These are phyloP conservation scores for Linum lewisii DNA, from an alignment of 345 rosid species.

Conservation along the genomic window DNA sequence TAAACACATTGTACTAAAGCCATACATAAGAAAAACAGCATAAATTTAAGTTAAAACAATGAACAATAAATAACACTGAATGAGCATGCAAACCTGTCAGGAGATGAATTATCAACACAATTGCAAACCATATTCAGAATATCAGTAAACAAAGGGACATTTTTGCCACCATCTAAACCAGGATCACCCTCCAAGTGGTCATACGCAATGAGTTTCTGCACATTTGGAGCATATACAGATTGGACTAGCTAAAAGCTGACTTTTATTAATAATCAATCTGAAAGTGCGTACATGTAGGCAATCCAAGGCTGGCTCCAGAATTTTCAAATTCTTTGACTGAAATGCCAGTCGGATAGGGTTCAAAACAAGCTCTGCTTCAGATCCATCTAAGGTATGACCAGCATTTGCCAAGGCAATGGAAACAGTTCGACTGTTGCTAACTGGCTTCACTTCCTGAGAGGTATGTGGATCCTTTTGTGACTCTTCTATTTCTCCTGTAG, in stretches of 20 bases:
- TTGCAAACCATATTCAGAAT: slow-evolving; percentile 80
- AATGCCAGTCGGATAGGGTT: slow-evolving; percentile 89
- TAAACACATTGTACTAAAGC: too few relatives aligned
- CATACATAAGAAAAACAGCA: slow-evolving; percentile 12
- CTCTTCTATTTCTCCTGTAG: slow-evolving; percentile 36
- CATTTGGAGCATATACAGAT: not conserved
- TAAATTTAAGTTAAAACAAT: not conserved
- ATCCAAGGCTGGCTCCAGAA: slow-evolving; percentile 91
- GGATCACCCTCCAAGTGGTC: slow-evolving; percentile 98
- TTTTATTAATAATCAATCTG: too few relatives aligned
- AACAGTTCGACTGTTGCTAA: slow-evolving; percentile 26
- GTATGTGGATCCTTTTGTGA: slow-evolving; percentile 19
- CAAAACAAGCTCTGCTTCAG: slow-evolving; percentile 81
- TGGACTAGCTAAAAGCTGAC: not conserved
- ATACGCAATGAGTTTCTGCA: slow-evolving; percentile 92
- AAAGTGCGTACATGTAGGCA: slow-evolving; percentile 78
- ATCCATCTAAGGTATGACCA: slow-evolving; percentile 69
- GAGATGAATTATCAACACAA: slow-evolving; percentile 87
- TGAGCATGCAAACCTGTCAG: slow-evolving; percentile 58
- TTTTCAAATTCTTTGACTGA: slow-evolving; percentile 80
- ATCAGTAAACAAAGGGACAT: slow-evolving; percentile 71
- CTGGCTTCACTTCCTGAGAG: slow-evolving; percentile 35
- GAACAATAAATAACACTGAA: slow-evolving; percentile 1
- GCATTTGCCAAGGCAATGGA: slow-evolving; percentile 63
- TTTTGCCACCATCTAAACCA: slow-evolving; percentile 84